A percentile compares a stretch with the other conserved stretches of the same genome.
Evolutionary conservation across 2,329 filamentous ascomycete species (phyloP).

Genomic region (Colletotrichum simmondsii): DNA sequence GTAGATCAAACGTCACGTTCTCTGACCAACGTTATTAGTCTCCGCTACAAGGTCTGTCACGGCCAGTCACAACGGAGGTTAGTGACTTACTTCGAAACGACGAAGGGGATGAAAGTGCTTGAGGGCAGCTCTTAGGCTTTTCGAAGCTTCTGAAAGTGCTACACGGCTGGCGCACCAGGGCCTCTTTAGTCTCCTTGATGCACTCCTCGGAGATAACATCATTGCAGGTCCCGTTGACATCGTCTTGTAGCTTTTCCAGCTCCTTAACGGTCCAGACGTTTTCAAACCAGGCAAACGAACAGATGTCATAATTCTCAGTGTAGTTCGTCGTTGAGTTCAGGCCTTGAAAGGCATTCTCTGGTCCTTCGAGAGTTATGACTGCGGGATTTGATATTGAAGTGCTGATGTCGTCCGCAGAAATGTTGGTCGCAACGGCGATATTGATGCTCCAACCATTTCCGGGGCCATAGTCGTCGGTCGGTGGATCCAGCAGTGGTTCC

Average conservation of each 20-base stretch:
- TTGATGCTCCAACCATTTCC: constrained; percentile 32
- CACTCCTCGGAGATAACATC: background rate
- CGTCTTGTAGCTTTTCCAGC: background rate
- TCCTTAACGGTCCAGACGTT: background rate
- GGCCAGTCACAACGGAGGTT: too few species aligned
- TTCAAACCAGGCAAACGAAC: background rate
- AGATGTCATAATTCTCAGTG: background rate
- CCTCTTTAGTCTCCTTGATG: background rate
- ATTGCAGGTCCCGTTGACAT: background rate
- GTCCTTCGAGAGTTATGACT: background rate
- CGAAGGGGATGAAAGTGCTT: background rate
- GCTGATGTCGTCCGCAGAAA: background rate
- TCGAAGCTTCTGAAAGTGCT: background rate
- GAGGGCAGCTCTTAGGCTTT: background rate
- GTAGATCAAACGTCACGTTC: background rate
- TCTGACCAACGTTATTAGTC: background rate
- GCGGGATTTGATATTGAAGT: background rate
- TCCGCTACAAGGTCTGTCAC: background rate
- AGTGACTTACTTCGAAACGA: background rate
- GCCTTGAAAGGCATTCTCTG: background rate
- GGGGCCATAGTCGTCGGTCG: background rate
- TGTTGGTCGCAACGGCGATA: constrained; percentile 16
- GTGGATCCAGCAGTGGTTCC: background rate
- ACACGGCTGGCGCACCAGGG: background rate
- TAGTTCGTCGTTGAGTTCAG: background rate